phyloP scores from a whole-genome alignment of 257 asterid genomes.

The Paraleonurus japonicus region DNA sequence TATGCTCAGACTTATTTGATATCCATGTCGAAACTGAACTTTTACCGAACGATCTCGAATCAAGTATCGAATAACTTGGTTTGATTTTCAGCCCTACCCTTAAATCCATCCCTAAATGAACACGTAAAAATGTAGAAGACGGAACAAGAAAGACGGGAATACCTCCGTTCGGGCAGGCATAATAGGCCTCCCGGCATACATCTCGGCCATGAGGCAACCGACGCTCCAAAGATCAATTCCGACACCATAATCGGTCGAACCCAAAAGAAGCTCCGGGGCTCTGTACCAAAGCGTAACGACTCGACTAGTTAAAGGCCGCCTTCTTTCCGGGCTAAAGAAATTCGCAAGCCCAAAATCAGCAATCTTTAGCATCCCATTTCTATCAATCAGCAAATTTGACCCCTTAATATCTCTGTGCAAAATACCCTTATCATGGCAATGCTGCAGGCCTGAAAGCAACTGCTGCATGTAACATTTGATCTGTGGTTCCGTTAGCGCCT shows the following conservation, averaged over 20 bases:
- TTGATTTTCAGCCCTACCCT: no score
- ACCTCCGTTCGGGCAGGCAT: slow-evolving; percentile 90
- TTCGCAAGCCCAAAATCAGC: slow-evolving; percentile 86
- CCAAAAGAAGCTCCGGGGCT: slow-evolving; percentile 80
- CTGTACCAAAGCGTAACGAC: slow-evolving; percentile 93
- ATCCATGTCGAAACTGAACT: no score
- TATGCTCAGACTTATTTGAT: no score
- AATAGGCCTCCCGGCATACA: slow-evolving; percentile 74
- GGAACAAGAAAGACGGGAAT: neutral
- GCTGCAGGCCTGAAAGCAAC: slow-evolving; percentile 68
- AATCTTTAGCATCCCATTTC: slow-evolving; percentile 66
- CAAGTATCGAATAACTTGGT: no score
- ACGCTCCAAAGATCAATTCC: slow-evolving; percentile 90
- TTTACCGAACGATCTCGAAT: no score
- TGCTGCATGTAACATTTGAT: slow-evolving; percentile 76
- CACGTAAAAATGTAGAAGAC: no score
- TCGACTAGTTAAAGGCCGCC: slow-evolving; percentile 61
- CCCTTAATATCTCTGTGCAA: slow-evolving; percentile 87
- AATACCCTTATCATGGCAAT: slow-evolving; percentile 77
- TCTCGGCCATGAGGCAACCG: slow-evolving; percentile 91
- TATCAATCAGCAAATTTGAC: slow-evolving; percentile 67
- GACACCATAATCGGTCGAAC: slow-evolving; percentile 70
- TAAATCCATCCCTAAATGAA: no score
- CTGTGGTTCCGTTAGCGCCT: slow-evolving; percentile 74
- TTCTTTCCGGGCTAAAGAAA: slow-evolving; percentile 42